phyloP scores from a whole-genome alignment of 768 basidiomycete species.

The Leucosporidium scottii region DNA sequence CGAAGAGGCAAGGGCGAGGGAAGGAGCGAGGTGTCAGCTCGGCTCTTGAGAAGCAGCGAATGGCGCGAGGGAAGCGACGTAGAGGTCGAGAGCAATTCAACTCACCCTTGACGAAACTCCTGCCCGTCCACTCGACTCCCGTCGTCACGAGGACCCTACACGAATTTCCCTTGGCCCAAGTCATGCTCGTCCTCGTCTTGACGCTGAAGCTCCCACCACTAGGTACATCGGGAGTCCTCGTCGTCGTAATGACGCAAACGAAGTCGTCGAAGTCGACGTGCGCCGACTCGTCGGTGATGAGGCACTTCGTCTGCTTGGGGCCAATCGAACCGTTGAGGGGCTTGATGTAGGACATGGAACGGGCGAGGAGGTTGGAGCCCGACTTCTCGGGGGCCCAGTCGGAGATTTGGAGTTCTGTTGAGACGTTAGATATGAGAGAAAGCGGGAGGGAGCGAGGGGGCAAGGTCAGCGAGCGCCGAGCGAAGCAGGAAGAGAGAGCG shows the following conservation, averaged over 20 bases:
- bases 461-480: background rate
- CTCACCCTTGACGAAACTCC: constrained; percentile 90
- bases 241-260: constrained; percentile 76
- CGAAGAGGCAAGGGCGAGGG: constrained; percentile 6
- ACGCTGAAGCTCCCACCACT: constrained; percentile 87
- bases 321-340: constrained; percentile 80
- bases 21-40: background rate
- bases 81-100: background rate
- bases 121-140: constrained; percentile 89
- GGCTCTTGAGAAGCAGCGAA: background rate
- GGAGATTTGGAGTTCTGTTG: constrained; percentile 81
- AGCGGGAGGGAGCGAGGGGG: background rate
- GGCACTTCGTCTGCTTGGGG: constrained; percentile 91
- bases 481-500: background rate
- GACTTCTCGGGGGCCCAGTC: constrained; percentile 74
- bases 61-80: background rate
- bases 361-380: constrained; percentile 62
- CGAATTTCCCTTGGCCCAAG: constrained; percentile 75
- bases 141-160: constrained; percentile 79
- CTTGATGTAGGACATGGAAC: constrained; percentile 96
- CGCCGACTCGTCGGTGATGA: constrained; percentile 77
- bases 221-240: constrained; percentile 87
- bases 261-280: constrained; percentile 77
- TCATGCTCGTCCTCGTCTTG: constrained; percentile 89
- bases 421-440: too few relatives aligned